Percentiles rank a stretch among this genome's conserved stretches.
Evolutionary conservation across 805 yeast genomes (phyloP).

Genomic region (Torulaspora quercuum): DNA sequence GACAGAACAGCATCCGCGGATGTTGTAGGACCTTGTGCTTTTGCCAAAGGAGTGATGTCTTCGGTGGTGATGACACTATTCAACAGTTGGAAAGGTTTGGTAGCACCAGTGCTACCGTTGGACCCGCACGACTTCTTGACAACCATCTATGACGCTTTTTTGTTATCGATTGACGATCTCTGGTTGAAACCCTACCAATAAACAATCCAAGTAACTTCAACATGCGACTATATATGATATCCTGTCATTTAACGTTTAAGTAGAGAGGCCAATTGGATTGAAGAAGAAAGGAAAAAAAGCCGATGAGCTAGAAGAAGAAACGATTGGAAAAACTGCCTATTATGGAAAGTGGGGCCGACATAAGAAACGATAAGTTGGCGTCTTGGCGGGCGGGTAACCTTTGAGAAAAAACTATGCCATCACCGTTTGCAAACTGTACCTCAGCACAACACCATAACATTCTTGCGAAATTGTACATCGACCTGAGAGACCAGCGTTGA

Average conservation of each 20-base stretch:
- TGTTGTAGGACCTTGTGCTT: constrained; percentile 5
- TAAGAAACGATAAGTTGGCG: constrained; percentile 8
- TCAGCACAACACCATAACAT: too few relatives aligned
- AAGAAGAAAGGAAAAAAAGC: constrained; percentile 4
- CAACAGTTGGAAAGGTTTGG: constrained; percentile 22
- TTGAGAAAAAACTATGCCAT: too few relatives aligned
- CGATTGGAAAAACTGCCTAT: constrained; percentile 1
- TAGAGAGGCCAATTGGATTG: too few relatives aligned
- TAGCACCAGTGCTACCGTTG: constrained; percentile 2
- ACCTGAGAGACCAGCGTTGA: too few relatives aligned
- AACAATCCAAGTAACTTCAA: too few relatives aligned
- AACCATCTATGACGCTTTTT: constrained; percentile 8
- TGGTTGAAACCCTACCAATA: too few relatives aligned
- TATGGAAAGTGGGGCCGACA: constrained; percentile 4
- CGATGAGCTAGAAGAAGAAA: constrained; percentile 13
- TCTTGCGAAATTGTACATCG: too few relatives aligned
- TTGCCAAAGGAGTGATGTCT: constrained; percentile 28
- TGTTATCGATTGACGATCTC: too few relatives aligned
- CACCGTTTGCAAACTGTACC: too few relatives aligned
- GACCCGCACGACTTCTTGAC: constrained; percentile 4
- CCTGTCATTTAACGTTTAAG: too few relatives aligned
- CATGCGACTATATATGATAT: constrained; percentile 1
- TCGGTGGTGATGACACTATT: constrained; percentile 29
- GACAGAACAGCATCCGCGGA: constrained; percentile 12
- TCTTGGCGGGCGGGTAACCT: too few relatives aligned